Evolutionary conservation across 164 flowering plant genomes (phyloP).

Genomic region (Nymphaea colorata): DNA sequence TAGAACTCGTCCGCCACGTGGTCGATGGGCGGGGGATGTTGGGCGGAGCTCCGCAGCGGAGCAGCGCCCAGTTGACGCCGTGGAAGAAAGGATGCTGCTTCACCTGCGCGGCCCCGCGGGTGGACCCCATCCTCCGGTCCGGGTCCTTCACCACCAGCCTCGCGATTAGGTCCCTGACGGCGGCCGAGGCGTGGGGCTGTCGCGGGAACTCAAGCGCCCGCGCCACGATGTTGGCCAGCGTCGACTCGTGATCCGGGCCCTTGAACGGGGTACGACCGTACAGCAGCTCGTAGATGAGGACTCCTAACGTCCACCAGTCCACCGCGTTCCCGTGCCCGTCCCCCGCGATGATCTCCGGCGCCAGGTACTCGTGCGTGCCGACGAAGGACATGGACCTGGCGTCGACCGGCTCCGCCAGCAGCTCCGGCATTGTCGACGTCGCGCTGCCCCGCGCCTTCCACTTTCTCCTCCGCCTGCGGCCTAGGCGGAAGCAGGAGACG

Average conservation of each 20-base stretch:
- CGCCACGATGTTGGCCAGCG: conserved; percentile 78
- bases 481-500: conserved; percentile 65
- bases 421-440: conserved; percentile 20
- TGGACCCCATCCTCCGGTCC: conserved; percentile 50
- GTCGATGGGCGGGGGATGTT: conserved; percentile 29
- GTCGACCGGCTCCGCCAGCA: conserved; percentile 65
- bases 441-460: conserved; percentile 5
- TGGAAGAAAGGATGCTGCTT: conserved; percentile 69
- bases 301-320: conserved; percentile 94
- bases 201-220: conserved; percentile 76
- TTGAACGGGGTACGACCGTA: conserved; percentile 74
- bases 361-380: conserved; percentile 86
- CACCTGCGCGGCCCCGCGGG: conserved; percentile 64
- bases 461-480: conserved; percentile 46
- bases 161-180: conserved; percentile 48
- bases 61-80: conserved; percentile 86
- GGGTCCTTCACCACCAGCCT: conserved; percentile 65
- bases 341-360: conserved; percentile 81
- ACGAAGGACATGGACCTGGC: conserved; percentile 86
- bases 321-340: conserved; percentile 91
- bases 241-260: conserved; percentile 58
- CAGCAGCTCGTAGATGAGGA: conserved; percentile 62
- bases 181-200: conserved; percentile 33
- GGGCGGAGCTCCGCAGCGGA: conserved; percentile 68
- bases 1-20: conserved; percentile 14